Conservation (phyloP, 139 green algal genomes). For the Chlamydomonas applanata region DNA sequence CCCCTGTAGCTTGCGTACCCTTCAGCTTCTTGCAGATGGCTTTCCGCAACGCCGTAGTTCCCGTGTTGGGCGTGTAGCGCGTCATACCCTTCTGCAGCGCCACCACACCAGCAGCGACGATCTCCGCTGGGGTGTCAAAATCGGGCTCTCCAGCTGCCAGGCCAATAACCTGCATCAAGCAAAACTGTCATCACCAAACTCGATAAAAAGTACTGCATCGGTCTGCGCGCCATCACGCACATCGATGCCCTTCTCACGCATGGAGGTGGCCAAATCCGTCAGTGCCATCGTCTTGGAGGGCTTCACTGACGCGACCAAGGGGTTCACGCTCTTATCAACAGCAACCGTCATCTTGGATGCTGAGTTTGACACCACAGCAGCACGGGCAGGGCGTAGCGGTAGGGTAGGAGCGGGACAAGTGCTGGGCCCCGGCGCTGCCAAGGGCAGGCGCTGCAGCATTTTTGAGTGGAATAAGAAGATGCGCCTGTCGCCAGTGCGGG, state of each 20-base stretch:
- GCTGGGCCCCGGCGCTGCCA: not conserved
- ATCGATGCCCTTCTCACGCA: constrained; percentile 78
- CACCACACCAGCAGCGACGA: constrained; percentile 77
- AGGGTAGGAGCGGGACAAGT: not conserved
- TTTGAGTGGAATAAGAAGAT: not conserved
- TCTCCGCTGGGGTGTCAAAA: constrained; percentile 87
- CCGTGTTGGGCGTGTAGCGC: constrained; percentile 92
- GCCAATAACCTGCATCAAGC: constrained; percentile 69
- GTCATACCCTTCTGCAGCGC: constrained; percentile 84
- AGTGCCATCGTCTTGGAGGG: constrained; percentile 93
- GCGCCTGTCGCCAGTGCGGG: not conserved
- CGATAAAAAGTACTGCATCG: not conserved
- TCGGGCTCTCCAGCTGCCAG: constrained; percentile 94
- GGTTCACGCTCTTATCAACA: constrained; percentile 76
- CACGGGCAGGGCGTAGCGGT: not conserved
- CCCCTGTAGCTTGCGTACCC: constrained; percentile 12
- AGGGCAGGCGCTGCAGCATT: not conserved
- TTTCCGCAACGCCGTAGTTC: constrained; percentile 73
- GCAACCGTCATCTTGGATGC: not conserved
- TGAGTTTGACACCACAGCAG: not conserved
- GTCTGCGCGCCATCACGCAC: constrained; percentile 27
- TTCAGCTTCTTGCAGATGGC: constrained; percentile 89
- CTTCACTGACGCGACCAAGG: constrained; percentile 69
- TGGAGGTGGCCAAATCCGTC: constrained; percentile 80
- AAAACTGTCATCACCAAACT: not conserved